Evolutionary conservation across 1,284 basidiomycete genomes (phyloP).

Genomic region (Tilletia indica): DNA sequence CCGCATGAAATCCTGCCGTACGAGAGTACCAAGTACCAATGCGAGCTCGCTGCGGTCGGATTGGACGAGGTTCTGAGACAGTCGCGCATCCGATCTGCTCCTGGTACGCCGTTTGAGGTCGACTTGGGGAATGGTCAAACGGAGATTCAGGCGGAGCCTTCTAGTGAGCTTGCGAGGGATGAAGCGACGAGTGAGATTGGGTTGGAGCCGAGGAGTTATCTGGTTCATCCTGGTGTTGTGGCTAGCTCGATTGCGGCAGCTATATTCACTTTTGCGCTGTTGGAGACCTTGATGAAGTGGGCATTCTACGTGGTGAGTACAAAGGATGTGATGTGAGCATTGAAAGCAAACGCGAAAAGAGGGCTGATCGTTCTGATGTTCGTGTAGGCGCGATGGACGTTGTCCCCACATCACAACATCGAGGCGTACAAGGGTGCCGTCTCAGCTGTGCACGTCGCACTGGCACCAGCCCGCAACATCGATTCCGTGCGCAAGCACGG

Average conservation of each 20-base stretch:
- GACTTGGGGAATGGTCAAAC: conserved; percentile 2
- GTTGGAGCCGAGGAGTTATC: conserved; percentile 42
- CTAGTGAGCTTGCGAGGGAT: neutral
- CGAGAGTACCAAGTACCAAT: conserved; percentile 56
- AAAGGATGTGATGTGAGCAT: neutral
- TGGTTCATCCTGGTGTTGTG: conserved; percentile 55
- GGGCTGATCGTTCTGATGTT: neutral
- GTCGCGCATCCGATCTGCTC: conserved; percentile 33
- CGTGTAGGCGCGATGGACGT: conserved; percentile 41
- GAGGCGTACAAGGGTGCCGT: conserved; percentile 53
- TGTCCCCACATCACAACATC: conserved; percentile 52
- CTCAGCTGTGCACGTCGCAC: conserved; percentile 44
- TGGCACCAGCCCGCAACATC: conserved; percentile 36
- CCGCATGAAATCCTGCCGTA: conserved; percentile 43
- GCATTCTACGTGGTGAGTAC: conserved; percentile 45
- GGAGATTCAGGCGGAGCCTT: neutral
- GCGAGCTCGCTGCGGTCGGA: conserved; percentile 51
- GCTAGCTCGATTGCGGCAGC: conserved; percentile 54
- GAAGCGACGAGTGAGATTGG: conserved; percentile 2
- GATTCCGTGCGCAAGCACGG: conserved; percentile 48
- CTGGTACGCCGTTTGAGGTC: conserved; percentile 35
- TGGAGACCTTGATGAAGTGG: conserved; percentile 40
- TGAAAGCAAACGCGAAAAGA: neutral
- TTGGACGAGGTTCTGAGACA: conserved; percentile 47
- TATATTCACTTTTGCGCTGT: conserved; percentile 37